A percentile compares a stretch with the other conserved stretches of the same genome.
These are phyloP conservation scores for Sporothrix globosa DNA, from an alignment of 2,329 filamentous ascomycete genomes.

Conservation along the genomic window DNA sequence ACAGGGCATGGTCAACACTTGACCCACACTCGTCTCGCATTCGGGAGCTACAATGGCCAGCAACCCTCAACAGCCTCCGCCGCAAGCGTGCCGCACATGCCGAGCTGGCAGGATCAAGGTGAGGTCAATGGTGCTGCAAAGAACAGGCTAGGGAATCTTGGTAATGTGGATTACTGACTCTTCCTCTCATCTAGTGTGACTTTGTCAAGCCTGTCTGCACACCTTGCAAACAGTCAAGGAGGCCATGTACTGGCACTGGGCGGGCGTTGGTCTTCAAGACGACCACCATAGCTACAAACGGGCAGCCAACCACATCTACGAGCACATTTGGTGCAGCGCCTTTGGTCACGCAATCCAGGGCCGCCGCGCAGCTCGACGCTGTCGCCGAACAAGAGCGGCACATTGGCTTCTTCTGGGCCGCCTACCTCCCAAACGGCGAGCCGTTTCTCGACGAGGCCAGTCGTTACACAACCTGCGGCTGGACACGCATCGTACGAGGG, in stretches of 20 bases:
- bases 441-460: conserved; percentile 15
- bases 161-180: neutral
- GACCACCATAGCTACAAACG: neutral
- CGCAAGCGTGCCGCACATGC: neutral
- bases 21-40: neutral
- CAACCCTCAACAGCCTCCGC: neutral
- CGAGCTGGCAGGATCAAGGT: neutral
- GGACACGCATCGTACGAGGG: conserved; percentile 3
- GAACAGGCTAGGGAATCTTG: neutral
- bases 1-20: neutral
- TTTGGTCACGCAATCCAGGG: neutral
- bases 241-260: conserved; percentile 1
- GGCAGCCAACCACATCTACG: neutral
- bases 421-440: conserved; percentile 16
- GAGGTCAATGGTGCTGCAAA: neutral
- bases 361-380: neutral
- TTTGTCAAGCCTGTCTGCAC: conserved; percentile 19
- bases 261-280: conserved; percentile 14
- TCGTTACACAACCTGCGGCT: conserved; percentile 17
- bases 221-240: conserved; percentile 4
- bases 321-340: neutral
- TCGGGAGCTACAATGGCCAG: neutral
- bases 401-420: conserved; percentile 26
- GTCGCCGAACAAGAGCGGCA: conserved; percentile 4
- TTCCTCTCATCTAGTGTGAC: conserved; percentile 18